Base-by-base conservation (phyloP, 2,329 filamentous ascomycete species). In the Ophiognomonia clavigignenti-juglandacearum region DNA sequence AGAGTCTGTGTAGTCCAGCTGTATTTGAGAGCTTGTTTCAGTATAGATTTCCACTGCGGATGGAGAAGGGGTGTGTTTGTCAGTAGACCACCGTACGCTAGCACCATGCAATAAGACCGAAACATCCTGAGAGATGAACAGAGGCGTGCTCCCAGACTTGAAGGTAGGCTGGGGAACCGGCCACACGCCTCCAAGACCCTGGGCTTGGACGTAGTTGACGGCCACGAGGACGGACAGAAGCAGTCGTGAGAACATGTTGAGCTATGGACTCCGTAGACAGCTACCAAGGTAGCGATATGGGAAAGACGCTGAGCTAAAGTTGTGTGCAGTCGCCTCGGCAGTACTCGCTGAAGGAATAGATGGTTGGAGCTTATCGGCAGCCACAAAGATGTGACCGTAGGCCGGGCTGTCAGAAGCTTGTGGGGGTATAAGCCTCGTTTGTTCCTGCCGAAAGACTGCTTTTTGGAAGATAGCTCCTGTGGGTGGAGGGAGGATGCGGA, bases 91-190 rank as follows among this genome's bases (percentile, higher is more conserved):
- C 61, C 77, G 61, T 80, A 82, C 78, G 64, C 59, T 61, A 60
- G 65, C 66, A 56, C 76, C 75, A 65, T 83, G 82, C 60, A 82
- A 83, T 32, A 74, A 79, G 49, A 83, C 67, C 13, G 67, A 57
- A 48, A 83, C 61, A 53, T 67, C 65, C 51, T 73, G 64, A 51
- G 70, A 66, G 57, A 83, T 75, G 64, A 74, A 79, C 52, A 83
- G 63, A 26, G 71, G 67, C 9, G 68, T 68, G 54, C 70, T 70
- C 48, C 80, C 80, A 14, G 71, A 76, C 37, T 68, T 72, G 45
- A 75, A 67, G 32, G 66, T 68, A 14, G 49, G 49, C 45, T 67
- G 65, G 3, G 80, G 80, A 19, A 71, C 66, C 11, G 80, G 80
- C 80, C 80, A 83, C 50, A 83, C 60, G 20, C 49, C 49, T 27